Percentiles rank a stretch among this genome's conserved stretches.
These are phyloP conservation scores for Aspergillus sp. DNA, from an alignment of 2,329 filamentous ascomycete genomes.

Conservation along the genomic window DNA sequence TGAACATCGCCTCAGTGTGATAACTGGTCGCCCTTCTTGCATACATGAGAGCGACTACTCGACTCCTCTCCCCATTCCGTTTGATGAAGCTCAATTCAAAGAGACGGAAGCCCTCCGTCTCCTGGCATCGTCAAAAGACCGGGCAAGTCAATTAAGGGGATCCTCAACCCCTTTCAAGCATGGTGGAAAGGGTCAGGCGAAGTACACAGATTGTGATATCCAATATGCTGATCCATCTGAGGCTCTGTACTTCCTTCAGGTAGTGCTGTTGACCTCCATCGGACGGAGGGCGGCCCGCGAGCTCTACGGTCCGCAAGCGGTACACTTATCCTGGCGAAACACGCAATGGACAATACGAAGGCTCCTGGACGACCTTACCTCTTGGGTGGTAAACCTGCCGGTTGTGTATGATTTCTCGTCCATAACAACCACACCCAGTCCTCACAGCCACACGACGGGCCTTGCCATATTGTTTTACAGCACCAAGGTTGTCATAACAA, in stretches of 20 bases:
- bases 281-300: conserved; percentile 38
- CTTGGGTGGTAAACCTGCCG: conserved; percentile 41
- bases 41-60: conserved; percentile 43
- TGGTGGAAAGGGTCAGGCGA: conserved; percentile 15
- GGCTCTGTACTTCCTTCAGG: conserved; percentile 42
- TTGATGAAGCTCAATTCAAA: conserved; percentile 42
- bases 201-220: conserved; percentile 15
- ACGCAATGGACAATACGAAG: conserved; percentile 39
- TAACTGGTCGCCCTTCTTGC: conserved; percentile 46
- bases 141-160: conserved; percentile 19
- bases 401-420: conserved; percentile 40
- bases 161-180: conserved; percentile 21
- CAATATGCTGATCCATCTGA: conserved; percentile 30
- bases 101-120: conserved; percentile 29
- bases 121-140: conserved; percentile 25
- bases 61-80: conserved; percentile 41
- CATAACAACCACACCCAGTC: conserved; percentile 34
- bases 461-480: conserved; percentile 46
- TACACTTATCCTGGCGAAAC: conserved; percentile 36
- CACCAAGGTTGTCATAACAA: conserved; percentile 42
- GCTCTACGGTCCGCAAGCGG: conserved; percentile 39
- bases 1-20: conserved; percentile 42
- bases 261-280: conserved; percentile 37
- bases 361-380: conserved; percentile 37
- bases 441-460: conserved; percentile 35